Conservation (phyloP, 2,329 filamentous ascomycete genomes). For the Colletotrichum aenigma region DNA sequence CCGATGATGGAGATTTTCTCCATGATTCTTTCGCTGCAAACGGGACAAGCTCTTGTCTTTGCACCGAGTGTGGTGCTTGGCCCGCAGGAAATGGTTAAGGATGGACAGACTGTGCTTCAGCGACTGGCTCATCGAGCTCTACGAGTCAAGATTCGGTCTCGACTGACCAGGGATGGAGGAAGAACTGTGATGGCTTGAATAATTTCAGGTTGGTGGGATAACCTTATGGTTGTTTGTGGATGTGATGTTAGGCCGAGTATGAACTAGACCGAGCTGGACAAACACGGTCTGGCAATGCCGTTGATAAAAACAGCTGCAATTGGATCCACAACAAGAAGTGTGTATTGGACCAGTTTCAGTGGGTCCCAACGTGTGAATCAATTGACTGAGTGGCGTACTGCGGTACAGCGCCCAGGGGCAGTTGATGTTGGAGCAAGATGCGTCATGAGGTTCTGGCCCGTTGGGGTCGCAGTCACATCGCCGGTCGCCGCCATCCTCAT, state of each 20-base stretch:
- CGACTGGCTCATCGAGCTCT: too few species aligned
- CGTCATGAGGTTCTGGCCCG: background rate
- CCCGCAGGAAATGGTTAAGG: too few species aligned
- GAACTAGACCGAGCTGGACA: background rate
- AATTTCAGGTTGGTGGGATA: background rate
- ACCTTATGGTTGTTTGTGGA: background rate
- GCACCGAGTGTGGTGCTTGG: conserved; percentile 30
- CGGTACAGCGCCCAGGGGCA: too few species aligned
- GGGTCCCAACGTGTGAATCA: too few species aligned
- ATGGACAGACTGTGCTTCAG: too few species aligned
- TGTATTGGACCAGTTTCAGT: background rate
- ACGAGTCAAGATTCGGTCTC: too few species aligned
- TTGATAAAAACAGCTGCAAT: background rate
- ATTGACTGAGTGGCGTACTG: too few species aligned
- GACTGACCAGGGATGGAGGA: too few species aligned
- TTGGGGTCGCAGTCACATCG: background rate
- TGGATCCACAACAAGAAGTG: background rate
- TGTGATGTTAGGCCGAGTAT: background rate
- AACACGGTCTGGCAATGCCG: background rate
- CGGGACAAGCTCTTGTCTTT: conserved; percentile 52
- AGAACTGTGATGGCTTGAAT: background rate
- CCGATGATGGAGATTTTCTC: conserved; percentile 39
- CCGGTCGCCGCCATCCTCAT: background rate
- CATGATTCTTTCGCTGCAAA: conserved; percentile 44
- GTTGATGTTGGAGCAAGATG: too few species aligned